Conservation (phyloP, 2,329 filamentous ascomycete genomes). For the Aspergillus jensenii region DNA sequence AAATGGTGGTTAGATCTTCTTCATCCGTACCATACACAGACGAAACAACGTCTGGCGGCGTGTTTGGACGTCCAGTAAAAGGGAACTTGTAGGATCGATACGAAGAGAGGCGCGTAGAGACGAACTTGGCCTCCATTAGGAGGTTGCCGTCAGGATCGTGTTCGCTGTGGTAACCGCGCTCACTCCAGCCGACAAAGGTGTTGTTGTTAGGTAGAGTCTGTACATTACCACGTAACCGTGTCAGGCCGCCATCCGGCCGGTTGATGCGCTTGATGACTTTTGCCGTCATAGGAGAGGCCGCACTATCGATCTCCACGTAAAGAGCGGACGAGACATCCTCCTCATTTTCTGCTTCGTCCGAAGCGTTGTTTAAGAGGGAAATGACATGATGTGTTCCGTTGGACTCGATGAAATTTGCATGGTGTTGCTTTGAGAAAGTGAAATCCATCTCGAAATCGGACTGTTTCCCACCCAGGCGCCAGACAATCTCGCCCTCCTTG, state of each 20-base stretch:
- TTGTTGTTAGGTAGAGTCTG: slow-evolving; percentile 38
- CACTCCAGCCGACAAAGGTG: slow-evolving; percentile 39
- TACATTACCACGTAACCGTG: slow-evolving; percentile 36
- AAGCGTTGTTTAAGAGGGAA: slow-evolving; percentile 37
- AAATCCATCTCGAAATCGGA: slow-evolving; percentile 35
- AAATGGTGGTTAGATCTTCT: slow-evolving; percentile 23
- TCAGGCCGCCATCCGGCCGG: slow-evolving; percentile 36
- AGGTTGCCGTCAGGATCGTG: slow-evolving; percentile 34
- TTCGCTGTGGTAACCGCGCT: slow-evolving; percentile 37
- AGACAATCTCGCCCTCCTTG: slow-evolving; percentile 36
- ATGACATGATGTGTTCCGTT: slow-evolving; percentile 31
- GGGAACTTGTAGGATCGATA: slow-evolving; percentile 43
- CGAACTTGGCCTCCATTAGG: slow-evolving; percentile 39
- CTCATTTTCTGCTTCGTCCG: slow-evolving; percentile 29
- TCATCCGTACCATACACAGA: slow-evolving; percentile 31
- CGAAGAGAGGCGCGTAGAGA: slow-evolving; percentile 33
- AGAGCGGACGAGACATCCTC: slow-evolving; percentile 33
- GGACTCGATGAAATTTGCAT: slow-evolving; percentile 34
- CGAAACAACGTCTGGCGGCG: slow-evolving; percentile 34
- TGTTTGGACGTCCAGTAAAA: slow-evolving; percentile 34
- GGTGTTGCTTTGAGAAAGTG: slow-evolving; percentile 40
- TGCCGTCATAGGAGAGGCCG: slow-evolving; percentile 28
- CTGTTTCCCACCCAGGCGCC: slow-evolving; percentile 38
- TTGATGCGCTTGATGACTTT: slow-evolving; percentile 28
- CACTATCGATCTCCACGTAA: slow-evolving; percentile 31